Percentiles rank a stretch among this genome's conserved stretches.
Conservation (phyloP, 2,329 filamentous ascomycete species). For the Cytospora leucostoma region DNA sequence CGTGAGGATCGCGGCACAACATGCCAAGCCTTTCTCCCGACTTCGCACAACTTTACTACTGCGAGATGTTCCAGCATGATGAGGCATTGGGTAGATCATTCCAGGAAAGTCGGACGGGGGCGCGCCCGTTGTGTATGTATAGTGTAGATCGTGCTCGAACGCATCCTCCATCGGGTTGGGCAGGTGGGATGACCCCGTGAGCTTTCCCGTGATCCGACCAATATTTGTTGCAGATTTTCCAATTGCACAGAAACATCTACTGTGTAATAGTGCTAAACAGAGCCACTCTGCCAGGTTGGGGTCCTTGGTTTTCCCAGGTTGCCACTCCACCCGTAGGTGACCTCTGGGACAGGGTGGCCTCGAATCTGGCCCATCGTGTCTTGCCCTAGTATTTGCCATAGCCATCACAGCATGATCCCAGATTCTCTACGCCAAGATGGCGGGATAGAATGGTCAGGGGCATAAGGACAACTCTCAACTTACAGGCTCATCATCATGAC, state of each 20-base stretch:
- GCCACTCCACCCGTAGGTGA: not conserved
- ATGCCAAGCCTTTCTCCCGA: not conserved
- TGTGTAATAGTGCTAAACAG: not conserved
- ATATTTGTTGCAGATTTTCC: not conserved
- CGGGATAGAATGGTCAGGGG: not conserved
- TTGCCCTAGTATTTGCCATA: not conserved
- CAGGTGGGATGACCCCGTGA: not conserved
- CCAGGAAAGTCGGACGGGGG: not conserved
- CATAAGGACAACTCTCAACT: not conserved
- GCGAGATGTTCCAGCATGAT: not conserved
- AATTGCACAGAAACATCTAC: not conserved
- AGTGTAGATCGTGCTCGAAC: not conserved
- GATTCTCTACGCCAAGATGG: not conserved
- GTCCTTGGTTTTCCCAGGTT: not conserved
- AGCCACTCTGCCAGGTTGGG: not conserved
- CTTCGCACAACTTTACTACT: not conserved
- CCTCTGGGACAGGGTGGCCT: not conserved
- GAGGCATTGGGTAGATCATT: not conserved
- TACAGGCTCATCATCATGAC: not conserved
- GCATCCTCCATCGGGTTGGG: not conserved
- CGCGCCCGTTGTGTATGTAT: not conserved
- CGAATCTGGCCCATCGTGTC: not conserved
- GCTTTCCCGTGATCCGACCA: not conserved
- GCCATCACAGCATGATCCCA: not conserved
- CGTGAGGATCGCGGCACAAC: not conserved